Conservation (phyloP, 2,329 filamentous ascomycete genomes). For the Cladophialophora yegresii region DNA sequence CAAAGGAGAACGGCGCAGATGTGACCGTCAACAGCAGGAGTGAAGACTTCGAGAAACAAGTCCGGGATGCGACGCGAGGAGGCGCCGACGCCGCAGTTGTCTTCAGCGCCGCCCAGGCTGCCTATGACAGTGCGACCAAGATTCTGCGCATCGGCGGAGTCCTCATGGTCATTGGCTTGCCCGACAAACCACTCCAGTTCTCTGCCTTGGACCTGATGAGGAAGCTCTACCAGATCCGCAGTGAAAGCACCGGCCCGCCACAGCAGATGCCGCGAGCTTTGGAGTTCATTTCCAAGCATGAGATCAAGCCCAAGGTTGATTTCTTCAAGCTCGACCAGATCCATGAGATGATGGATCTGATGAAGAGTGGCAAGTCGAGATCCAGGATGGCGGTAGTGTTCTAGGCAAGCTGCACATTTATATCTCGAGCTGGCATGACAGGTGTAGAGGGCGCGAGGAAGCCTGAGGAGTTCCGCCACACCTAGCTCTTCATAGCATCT, state of each 20-base stretch:
- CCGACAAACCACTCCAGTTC: neutral
- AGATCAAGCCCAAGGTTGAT: neutral
- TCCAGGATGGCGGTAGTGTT: slow-evolving; percentile 23
- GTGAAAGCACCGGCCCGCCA: neutral
- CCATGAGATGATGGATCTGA: slow-evolving; percentile 24
- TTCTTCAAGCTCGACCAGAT: slow-evolving; percentile 25
- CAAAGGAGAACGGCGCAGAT: neutral
- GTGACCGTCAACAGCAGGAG: neutral
- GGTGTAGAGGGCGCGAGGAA: too few relatives aligned
- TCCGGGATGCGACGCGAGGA: slow-evolving; percentile 33
- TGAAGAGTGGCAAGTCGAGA: slow-evolving; percentile 23
- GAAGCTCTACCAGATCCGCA: neutral
- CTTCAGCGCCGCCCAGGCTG: slow-evolving; percentile 23
- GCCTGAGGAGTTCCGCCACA: too few relatives aligned
- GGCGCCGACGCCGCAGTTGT: slow-evolving; percentile 21
- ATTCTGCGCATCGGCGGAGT: slow-evolving; percentile 19
- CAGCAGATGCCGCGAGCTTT: neutral
- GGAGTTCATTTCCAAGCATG: neutral
- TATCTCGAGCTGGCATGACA: too few relatives aligned
- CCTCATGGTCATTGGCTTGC: neutral
- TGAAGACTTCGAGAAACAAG: neutral
- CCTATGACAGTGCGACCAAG: slow-evolving; percentile 23
- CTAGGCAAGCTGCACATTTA: too few relatives aligned
- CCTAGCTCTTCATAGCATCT: too few relatives aligned
- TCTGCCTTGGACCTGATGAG: neutral